Evolutionary conservation across 1,284 basidiomycete genomes (phyloP).

Genomic region (Ceratorhiza oryzae-sativae): DNA sequence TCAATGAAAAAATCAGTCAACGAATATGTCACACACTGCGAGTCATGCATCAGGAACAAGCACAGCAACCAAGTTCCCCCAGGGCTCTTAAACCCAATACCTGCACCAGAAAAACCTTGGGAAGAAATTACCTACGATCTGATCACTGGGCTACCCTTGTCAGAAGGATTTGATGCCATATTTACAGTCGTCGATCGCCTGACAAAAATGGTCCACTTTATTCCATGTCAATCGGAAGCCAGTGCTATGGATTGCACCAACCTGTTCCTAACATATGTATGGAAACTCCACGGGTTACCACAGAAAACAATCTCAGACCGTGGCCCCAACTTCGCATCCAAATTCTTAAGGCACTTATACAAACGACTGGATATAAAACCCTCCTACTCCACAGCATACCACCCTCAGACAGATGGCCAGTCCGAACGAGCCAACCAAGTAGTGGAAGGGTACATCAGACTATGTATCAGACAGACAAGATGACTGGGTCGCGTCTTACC

Average conservation of each 20-base stretch:
- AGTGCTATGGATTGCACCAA: conserved; percentile 27
- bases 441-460: conserved; percentile 44
- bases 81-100: neutral
- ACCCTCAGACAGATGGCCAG: conserved; percentile 52
- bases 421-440: conserved; percentile 50
- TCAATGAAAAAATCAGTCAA: neutral
- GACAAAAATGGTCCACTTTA: conserved; percentile 49
- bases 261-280: conserved; percentile 32
- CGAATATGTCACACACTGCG: conserved; percentile 22
- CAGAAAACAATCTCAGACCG: conserved; percentile 46
- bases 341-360: conserved; percentile 43
- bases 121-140: conserved; percentile 48
- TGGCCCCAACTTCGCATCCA: conserved; percentile 46
- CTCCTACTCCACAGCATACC: conserved; percentile 48
- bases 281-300: conserved; percentile 44
- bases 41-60: conserved; percentile 19
- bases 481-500: neutral
- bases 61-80: neutral
- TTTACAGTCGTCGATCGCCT: conserved; percentile 50
- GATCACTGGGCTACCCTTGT: conserved; percentile 49
- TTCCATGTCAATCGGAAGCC: conserved; percentile 42
- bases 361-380: conserved; percentile 41
- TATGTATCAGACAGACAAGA: neutral
- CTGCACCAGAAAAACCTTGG: neutral
- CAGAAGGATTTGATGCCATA: conserved; percentile 48